phyloP scores from a whole-genome alignment of 2,329 filamentous ascomycete genomes.

The Curvularia sp. region DNA sequence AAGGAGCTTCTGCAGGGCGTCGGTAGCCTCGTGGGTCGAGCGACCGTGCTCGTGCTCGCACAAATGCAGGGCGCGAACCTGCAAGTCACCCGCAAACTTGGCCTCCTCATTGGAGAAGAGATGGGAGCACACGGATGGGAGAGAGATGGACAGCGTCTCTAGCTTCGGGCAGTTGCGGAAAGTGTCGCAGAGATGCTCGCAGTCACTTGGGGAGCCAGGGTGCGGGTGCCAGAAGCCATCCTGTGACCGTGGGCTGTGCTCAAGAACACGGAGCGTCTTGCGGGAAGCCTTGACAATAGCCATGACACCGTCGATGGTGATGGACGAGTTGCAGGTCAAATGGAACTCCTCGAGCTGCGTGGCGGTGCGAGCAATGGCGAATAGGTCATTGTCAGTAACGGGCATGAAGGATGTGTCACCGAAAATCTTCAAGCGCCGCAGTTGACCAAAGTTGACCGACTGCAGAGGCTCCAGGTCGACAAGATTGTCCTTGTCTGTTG shows the following conservation, averaged over 20 bases:
- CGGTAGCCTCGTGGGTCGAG: conserved; percentile 46
- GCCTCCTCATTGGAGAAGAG: conserved; percentile 57
- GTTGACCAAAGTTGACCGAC: conserved; percentile 59
- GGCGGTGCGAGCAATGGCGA: conserved; percentile 60
- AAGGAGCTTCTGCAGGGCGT: conserved; percentile 52
- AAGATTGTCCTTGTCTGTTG: conserved; percentile 49
- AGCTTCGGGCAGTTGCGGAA: conserved; percentile 57
- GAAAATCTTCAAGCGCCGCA: conserved; percentile 62
- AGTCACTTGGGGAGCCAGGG: conserved; percentile 54
- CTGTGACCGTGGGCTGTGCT: conserved; percentile 61
- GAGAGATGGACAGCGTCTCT: conserved; percentile 58
- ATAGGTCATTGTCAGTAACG: conserved; percentile 59
- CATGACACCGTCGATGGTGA: conserved; percentile 62
- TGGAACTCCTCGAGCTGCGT: conserved; percentile 61
- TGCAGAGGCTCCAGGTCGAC: conserved; percentile 56
- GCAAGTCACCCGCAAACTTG: conserved; percentile 57
- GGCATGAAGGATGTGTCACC: conserved; percentile 63
- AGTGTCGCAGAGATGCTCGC: conserved; percentile 58
- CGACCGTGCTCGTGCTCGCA: conserved; percentile 53
- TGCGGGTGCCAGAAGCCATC: conserved; percentile 62
- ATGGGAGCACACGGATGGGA: conserved; percentile 57
- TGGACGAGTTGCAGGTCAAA: conserved; percentile 61
- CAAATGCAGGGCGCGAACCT: conserved; percentile 59
- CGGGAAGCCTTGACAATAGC: conserved; percentile 60
- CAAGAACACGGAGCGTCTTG: conserved; percentile 58